phyloP scores from a whole-genome alignment of 108 stramenopile genomes.

The Cyclostephanos tholiformis region DNA sequence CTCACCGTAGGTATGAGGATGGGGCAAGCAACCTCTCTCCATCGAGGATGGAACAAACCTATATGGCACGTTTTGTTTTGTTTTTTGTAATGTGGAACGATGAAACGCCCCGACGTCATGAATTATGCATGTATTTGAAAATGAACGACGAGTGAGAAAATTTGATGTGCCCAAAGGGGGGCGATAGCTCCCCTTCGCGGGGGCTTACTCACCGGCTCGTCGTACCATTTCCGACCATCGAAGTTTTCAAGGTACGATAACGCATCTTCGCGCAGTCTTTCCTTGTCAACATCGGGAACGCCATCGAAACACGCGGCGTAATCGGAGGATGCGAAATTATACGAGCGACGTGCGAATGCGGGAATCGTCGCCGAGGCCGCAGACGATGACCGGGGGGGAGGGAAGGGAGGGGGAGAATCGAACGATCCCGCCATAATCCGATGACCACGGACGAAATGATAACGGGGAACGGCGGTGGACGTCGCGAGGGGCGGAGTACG shows the following conservation, averaged over 20 bases:
- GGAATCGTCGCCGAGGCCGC: too few species aligned
- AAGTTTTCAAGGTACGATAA: constrained; percentile 68
- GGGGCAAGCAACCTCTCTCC: constrained; percentile 54
- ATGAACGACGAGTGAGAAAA: background rate
- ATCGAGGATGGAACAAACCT: constrained; percentile 56
- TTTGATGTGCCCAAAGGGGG: background rate
- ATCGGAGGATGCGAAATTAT: constrained; percentile 78
- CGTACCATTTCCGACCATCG: constrained; percentile 66
- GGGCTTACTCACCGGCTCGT: constrained; percentile 60
- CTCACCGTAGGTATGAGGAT: constrained; percentile 25
- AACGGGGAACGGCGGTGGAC: too few species aligned
- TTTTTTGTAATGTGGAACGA: constrained; percentile 15
- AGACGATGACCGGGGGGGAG: too few species aligned
- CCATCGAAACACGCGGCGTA: constrained; percentile 71
- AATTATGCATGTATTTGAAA: background rate
- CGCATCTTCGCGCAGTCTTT: constrained; percentile 53
- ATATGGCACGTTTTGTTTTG: background rate
- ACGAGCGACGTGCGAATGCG: constrained; percentile 20
- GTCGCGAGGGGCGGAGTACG: too few species aligned
- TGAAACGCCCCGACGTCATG: constrained; percentile 29
- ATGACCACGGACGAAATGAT: too few species aligned
- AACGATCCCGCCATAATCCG: too few species aligned
- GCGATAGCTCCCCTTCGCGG: background rate
- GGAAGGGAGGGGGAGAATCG: too few species aligned
- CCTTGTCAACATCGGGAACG: constrained; percentile 60